phyloP scores from a whole-genome alignment of 108 stramenopile species.

The Nitzschia putrida region DNA sequence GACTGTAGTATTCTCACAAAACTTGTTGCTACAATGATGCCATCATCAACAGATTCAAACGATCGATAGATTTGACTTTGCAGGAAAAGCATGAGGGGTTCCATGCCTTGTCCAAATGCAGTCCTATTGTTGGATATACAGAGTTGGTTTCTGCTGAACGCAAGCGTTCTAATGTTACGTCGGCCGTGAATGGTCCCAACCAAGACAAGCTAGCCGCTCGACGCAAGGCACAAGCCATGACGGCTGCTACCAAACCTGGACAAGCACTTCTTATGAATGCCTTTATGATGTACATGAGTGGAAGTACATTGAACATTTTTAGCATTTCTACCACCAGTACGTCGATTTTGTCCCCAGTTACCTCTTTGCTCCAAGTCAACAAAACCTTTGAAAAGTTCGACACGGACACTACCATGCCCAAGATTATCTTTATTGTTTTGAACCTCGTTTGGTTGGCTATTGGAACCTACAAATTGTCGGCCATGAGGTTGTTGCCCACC shows the following conservation, averaged over 20 bases:
- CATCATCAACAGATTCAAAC: constrained; percentile 9
- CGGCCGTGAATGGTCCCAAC: constrained; percentile 17
- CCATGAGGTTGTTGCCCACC: constrained; percentile 92
- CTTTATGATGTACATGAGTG: constrained; percentile 97
- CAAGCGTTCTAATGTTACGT: constrained; percentile 12
- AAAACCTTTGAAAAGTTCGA: constrained; percentile 62
- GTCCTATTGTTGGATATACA: constrained; percentile 28
- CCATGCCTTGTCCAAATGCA: constrained; percentile 27
- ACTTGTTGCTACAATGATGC: too few relatives aligned
- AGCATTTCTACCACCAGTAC: constrained; percentile 84
- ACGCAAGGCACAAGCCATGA: constrained; percentile 77
- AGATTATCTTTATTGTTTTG: constrained; percentile 76
- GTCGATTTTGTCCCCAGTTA: constrained; percentile 87
- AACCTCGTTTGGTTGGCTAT: constrained; percentile 88
- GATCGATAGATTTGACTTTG: constrained; percentile 47
- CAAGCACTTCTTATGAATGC: constrained; percentile 89
- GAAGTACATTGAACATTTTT: constrained; percentile 89
- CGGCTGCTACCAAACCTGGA: constrained; percentile 85
- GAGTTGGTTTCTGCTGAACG: constrained; percentile 20
- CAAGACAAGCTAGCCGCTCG: constrained; percentile 58
- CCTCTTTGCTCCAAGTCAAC: constrained; percentile 62
- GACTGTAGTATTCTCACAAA: too few relatives aligned
- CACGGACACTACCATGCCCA: constrained; percentile 70
- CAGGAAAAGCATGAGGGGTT: constrained; percentile 50
- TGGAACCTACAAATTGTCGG: constrained; percentile 92